Percentiles rank a stretch among this genome's conserved stretches.
Conservation (phyloP, 306 rosid species). For the Pyrus communis region DNA sequence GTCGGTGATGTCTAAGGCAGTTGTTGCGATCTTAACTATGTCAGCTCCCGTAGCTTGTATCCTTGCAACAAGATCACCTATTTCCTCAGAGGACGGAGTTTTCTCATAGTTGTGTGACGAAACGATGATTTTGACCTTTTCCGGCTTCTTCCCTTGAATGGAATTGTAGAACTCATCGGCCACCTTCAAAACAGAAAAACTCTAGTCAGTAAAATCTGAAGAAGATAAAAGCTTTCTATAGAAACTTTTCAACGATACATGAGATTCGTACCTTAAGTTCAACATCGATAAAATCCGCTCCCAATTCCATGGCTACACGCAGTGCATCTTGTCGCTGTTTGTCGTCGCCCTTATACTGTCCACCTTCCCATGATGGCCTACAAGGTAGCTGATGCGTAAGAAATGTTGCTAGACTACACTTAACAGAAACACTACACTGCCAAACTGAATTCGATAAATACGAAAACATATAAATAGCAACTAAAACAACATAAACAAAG, state of each 20-base stretch:
- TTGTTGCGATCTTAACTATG: slow-evolving; percentile 61
- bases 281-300: slow-evolving; percentile 50
- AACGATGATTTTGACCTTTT: slow-evolving; percentile 46
- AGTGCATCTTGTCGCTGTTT: slow-evolving; percentile 40
- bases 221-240: too few relatives aligned
- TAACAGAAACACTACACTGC: neutral
- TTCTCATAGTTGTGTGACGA: slow-evolving; percentile 59
- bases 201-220: neutral
- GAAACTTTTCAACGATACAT: neutral
- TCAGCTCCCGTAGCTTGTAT: slow-evolving; percentile 62
- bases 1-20: slow-evolving; percentile 56
- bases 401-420: neutral
- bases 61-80: slow-evolving; percentile 49
- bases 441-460: neutral
- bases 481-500: neutral
- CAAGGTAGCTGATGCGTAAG: neutral
- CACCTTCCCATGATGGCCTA: slow-evolving; percentile 71
- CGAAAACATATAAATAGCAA: neutral
- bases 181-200: slow-evolving; percentile 28
- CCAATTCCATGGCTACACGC: slow-evolving; percentile 35
- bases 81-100: slow-evolving; percentile 52
- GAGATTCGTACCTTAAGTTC: slow-evolving; percentile 42
- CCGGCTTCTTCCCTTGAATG: slow-evolving; percentile 41
- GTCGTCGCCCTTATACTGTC: slow-evolving; percentile 52
- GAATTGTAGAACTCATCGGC: slow-evolving; percentile 38